Percentiles rank a stretch among this genome's conserved stretches.
These are phyloP conservation scores for Arthroderma uncinatum DNA, from an alignment of 2,329 filamentous ascomycete species.

Conservation along the genomic window DNA sequence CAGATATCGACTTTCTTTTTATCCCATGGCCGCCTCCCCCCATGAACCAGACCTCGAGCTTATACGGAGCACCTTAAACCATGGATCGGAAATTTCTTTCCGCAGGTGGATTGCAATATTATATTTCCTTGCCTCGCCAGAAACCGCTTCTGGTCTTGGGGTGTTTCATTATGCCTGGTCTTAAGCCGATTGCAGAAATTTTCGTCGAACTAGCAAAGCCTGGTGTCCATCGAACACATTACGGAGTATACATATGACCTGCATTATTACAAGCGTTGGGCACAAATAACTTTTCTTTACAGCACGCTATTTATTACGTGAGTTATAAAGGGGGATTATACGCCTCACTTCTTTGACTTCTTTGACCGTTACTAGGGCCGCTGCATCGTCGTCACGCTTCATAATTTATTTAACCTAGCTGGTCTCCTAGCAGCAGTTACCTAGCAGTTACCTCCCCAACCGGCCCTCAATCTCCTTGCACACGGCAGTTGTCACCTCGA, in stretches of 20 bases:
- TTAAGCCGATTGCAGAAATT: neutral
- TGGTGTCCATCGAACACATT: neutral
- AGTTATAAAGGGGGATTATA: neutral
- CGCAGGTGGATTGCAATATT: too few species aligned
- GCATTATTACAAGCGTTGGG: neutral
- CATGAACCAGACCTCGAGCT: too few species aligned
- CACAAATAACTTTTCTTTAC: neutral
- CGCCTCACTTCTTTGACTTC: neutral
- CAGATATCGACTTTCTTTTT: neutral
- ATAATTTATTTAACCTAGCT: neutral
- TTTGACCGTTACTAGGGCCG: neutral
- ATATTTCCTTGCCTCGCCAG: neutral
- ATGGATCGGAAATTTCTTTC: neutral
- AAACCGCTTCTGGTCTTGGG: neutral
- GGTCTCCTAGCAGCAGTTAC: neutral
- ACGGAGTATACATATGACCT: neutral
- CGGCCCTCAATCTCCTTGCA: slow-evolving; percentile 40
- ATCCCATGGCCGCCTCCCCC: too few species aligned
- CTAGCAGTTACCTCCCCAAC: slow-evolving; percentile 2
- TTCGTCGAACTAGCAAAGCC: neutral
- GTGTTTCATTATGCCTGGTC: neutral
- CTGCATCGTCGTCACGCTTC: neutral
- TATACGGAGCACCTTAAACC: too few species aligned
- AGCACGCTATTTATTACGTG: neutral
- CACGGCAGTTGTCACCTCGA: slow-evolving; percentile 49